Evolutionary conservation across 1,284 basidiomycete species (phyloP).

Genomic region (Schizophyllum commune): DNA sequence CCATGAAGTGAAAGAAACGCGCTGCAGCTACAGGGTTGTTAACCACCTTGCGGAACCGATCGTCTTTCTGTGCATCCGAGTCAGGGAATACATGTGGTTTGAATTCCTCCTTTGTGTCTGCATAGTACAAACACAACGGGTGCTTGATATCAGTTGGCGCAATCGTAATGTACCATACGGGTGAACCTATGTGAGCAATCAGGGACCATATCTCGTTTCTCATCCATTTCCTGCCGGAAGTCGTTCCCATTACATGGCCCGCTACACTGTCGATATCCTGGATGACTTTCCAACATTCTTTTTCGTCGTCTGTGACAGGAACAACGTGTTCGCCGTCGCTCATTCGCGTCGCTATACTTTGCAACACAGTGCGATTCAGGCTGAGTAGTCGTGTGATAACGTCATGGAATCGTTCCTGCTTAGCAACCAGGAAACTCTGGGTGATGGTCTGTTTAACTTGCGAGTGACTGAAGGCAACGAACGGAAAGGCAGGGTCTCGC

Average conservation of each 20-base stretch:
- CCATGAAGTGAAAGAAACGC: slow-evolving; percentile 17
- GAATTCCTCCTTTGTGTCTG: slow-evolving; percentile 9
- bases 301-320: slow-evolving; percentile 24
- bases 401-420: slow-evolving; percentile 14
- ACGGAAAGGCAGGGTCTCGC: slow-evolving; percentile 23
- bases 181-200: slow-evolving; percentile 18
- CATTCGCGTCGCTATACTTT: neutral
- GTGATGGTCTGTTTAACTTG: slow-evolving; percentile 23
- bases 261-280: slow-evolving; percentile 26
- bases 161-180: slow-evolving; percentile 21
- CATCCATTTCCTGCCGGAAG: slow-evolving; percentile 25
- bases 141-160: slow-evolving; percentile 17
- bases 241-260: slow-evolving; percentile 25
- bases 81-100: neutral
- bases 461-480: slow-evolving; percentile 32
- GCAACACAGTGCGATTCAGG: neutral
- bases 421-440: slow-evolving; percentile 22
- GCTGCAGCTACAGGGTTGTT: slow-evolving; percentile 21
- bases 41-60: slow-evolving; percentile 8
- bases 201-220: slow-evolving; percentile 31
- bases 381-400: slow-evolving; percentile 3
- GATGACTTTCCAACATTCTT: slow-evolving; percentile 26
- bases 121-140: slow-evolving; percentile 21
- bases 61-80: too few species aligned
- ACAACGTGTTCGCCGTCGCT: slow-evolving; percentile 10